These are phyloP conservation scores for Microstroma glucosiphilum DNA, from an alignment of 1,284 basidiomycete species.

Conservation along the genomic window DNA sequence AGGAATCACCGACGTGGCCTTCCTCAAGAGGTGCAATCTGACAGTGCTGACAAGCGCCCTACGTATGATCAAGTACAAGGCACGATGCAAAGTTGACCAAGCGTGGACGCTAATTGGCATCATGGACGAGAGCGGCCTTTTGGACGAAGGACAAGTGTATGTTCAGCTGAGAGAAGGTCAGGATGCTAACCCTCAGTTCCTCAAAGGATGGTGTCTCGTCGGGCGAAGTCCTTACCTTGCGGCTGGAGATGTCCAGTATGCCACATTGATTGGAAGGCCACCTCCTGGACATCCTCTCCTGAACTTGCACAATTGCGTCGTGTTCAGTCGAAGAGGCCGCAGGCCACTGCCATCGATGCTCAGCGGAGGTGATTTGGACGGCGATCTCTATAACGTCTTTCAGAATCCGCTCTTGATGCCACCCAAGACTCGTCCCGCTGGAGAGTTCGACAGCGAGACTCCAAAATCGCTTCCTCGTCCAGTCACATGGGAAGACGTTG, in stretches of 20 bases:
- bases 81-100: constrained; percentile 64
- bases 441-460: constrained; percentile 57
- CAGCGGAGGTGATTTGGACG: constrained; percentile 25
- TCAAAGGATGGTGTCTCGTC: constrained; percentile 26
- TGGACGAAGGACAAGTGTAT: constrained; percentile 23
- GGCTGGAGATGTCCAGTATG: constrained; percentile 25
- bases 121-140: constrained; percentile 51
- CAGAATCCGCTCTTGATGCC: constrained; percentile 56
- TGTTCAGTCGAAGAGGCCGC: constrained; percentile 17
- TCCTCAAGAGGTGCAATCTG: constrained; percentile 57
- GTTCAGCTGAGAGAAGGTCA: constrained; percentile 14
- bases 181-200: constrained; percentile 1
- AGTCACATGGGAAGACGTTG: constrained; percentile 62
- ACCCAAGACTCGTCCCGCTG: constrained; percentile 54
- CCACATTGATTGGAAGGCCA: constrained; percentile 18
- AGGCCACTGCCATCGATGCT: constrained; percentile 27
- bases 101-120: constrained; percentile 67
- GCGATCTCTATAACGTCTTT: constrained; percentile 53
- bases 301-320: constrained; percentile 24
- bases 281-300: constrained; percentile 21
- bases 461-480: constrained; percentile 57
- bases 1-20: constrained; percentile 54
- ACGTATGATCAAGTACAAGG: constrained; percentile 62
- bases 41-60: constrained; percentile 62
- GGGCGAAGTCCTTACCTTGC: constrained; percentile 27